Percentiles rank a stretch among this genome's conserved stretches.
Conservation (phyloP, 2,329 filamentous ascomycete genomes). For the Penicillium sp. region DNA sequence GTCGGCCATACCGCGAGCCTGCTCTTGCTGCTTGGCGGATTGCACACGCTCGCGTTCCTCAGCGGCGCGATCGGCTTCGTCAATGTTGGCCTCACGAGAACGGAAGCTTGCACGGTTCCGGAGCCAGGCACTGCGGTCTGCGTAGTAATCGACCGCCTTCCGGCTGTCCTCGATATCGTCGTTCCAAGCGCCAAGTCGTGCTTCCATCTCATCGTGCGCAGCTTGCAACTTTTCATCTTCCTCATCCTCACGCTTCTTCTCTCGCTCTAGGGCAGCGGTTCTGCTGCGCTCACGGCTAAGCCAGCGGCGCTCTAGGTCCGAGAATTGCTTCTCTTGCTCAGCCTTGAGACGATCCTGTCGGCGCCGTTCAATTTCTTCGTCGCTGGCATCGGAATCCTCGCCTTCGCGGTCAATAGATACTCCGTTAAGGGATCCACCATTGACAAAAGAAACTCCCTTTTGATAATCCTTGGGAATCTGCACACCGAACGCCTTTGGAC, state of each 20-base stretch:
- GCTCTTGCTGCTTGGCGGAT: conserved; percentile 69
- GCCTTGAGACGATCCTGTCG: conserved; percentile 67
- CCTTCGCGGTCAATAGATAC: conserved; percentile 65
- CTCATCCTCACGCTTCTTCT: conserved; percentile 74
- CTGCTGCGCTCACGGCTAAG: conserved; percentile 81
- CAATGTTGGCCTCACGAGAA: conserved; percentile 68
- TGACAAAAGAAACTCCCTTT: conserved; percentile 78
- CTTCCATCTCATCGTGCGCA: conserved; percentile 64
- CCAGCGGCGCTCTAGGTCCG: conserved; percentile 87
- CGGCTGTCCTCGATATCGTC: conserved; percentile 77
- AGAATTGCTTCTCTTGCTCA: conserved; percentile 75
- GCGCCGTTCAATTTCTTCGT: conserved; percentile 76
- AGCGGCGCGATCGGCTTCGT: conserved; percentile 75
- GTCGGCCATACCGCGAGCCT: conserved; percentile 80
- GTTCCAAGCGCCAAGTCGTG: conserved; percentile 77
- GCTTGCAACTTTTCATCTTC: conserved; percentile 65
- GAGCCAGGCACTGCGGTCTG: conserved; percentile 79
- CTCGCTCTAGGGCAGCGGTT: conserved; percentile 79
- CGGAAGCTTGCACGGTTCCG: conserved; percentile 74
- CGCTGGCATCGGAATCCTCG: conserved; percentile 82
- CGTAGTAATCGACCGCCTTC: conserved; percentile 78
- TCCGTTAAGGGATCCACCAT: conserved; percentile 67
- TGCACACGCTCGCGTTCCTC: conserved; percentile 73
- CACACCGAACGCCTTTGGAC: conserved; percentile 60
- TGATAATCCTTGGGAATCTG: conserved; percentile 70